phyloP scores from a whole-genome alignment of 495 filamentous ascomycete species.

The Penicillium coffeae region DNA sequence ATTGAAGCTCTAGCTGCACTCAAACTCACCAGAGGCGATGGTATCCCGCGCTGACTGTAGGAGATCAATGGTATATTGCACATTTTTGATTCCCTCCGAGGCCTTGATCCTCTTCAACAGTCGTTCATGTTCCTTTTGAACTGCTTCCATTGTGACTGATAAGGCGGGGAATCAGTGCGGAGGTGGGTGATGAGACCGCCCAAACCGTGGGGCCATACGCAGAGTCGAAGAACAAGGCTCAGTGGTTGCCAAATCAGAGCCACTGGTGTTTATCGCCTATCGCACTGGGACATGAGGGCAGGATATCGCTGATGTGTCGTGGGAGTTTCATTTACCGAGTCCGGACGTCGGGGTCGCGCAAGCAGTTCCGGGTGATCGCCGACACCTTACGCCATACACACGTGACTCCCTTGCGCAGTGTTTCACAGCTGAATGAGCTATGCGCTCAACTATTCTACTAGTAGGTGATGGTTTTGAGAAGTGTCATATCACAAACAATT shows the following conservation, averaged over 20 bases:
- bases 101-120: conserved; percentile 69
- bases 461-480: no score
- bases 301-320: no score
- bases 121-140: conserved; percentile 69
- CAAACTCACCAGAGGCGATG: conserved; percentile 58
- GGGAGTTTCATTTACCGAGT: background rate
- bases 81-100: conserved; percentile 63
- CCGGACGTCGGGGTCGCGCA: background rate
- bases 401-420: conserved; percentile 6
- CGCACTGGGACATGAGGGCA: background rate
- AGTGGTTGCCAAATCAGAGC: background rate
- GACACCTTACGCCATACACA: conserved; percentile 17
- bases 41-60: conserved; percentile 67
- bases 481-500: no score
- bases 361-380: conserved; percentile 18
- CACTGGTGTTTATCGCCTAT: background rate
- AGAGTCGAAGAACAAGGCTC: background rate
- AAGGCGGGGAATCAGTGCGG: conserved; percentile 3
- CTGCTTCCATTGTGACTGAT: conserved; percentile 56
- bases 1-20: background rate
- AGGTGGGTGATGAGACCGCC: background rate
- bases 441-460: no score
- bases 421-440: background rate
- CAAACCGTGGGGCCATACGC: conserved; percentile 1
- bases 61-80: conserved; percentile 74